Conservation (phyloP, 2,329 filamentous ascomycete species). For the Aspergillus pseudoviridinutans region DNA sequence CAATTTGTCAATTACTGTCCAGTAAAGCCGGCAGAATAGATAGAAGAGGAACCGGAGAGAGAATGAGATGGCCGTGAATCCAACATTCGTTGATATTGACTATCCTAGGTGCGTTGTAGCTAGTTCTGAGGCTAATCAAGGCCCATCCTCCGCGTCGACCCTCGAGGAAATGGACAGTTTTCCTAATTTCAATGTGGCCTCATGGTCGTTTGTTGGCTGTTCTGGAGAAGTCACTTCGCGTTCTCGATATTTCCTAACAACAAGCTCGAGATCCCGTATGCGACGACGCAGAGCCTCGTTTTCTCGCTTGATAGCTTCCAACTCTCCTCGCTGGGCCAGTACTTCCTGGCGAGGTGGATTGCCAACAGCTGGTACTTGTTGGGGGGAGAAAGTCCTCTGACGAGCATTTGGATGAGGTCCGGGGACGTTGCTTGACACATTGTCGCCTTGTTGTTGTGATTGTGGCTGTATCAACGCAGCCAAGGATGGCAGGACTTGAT, state of each 20-base stretch:
- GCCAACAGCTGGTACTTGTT: slow-evolving; percentile 24
- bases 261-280: slow-evolving; percentile 42
- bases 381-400: slow-evolving; percentile 28
- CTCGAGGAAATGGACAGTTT: neutral
- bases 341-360: slow-evolving; percentile 41
- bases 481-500: slow-evolving; percentile 28
- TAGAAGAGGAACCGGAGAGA: neutral
- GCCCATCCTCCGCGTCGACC: neutral
- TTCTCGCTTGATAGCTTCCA: slow-evolving; percentile 43
- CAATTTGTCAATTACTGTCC: neutral
- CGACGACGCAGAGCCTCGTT: slow-evolving; percentile 44
- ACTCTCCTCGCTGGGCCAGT: slow-evolving; percentile 38
- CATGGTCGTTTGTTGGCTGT: neutral
- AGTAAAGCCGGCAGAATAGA: neutral
- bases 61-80: neutral
- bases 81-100: neutral
- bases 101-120: neutral
- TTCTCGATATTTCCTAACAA: slow-evolving; percentile 30
- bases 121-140: neutral
- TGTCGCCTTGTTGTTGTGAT: slow-evolving; percentile 24
- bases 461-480: slow-evolving; percentile 23
- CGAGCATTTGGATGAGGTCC: slow-evolving; percentile 27
- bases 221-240: slow-evolving; percentile 5
- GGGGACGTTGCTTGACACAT: slow-evolving; percentile 20
- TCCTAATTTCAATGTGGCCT: neutral